Conservation (phyloP, 176 grass and related monocot species). For the Calamus simplicifolius region DNA sequence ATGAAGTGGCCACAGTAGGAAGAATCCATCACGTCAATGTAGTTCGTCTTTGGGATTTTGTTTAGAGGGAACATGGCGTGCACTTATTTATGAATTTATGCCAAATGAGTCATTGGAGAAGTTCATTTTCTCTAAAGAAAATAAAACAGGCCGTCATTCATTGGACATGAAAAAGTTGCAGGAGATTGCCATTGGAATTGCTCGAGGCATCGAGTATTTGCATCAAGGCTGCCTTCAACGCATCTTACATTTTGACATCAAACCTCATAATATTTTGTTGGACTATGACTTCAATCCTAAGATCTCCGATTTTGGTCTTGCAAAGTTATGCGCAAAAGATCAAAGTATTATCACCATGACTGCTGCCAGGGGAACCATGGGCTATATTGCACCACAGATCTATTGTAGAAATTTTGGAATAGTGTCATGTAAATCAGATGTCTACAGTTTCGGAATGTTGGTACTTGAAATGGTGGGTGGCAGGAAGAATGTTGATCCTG, state of each 20-base stretch:
- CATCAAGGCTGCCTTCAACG: constrained; percentile 8
- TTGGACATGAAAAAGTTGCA: background rate
- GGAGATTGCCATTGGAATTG: background rate
- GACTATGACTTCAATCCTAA: background rate
- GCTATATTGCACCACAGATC: constrained; percentile 7
- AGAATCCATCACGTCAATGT: constrained; percentile 4
- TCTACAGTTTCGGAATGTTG: constrained; percentile 9
- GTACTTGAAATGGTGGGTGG: constrained; percentile 3
- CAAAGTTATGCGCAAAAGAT: constrained; percentile 1
- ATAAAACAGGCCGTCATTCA: background rate
- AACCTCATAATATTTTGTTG: constrained; percentile 1
- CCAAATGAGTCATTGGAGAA: constrained; percentile 12
- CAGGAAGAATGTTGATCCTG: background rate
- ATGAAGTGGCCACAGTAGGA: background rate
- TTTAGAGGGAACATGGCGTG: background rate
- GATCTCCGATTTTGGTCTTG: constrained; percentile 7
- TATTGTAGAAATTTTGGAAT: constrained; percentile 6
- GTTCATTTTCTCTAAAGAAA: constrained; percentile 11
- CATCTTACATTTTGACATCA: constrained; percentile 11
- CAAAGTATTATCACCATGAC: constrained; percentile 7
- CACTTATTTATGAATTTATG: constrained; percentile 6
- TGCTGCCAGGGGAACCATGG: constrained; percentile 5
- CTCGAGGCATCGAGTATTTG: constrained; percentile 3
- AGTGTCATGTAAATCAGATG: constrained; percentile 1
- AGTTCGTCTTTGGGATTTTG: constrained; percentile 1